Evolutionary conservation across 2,329 filamentous ascomycete genomes (phyloP).

Genomic region (Colletotrichum navitas): DNA sequence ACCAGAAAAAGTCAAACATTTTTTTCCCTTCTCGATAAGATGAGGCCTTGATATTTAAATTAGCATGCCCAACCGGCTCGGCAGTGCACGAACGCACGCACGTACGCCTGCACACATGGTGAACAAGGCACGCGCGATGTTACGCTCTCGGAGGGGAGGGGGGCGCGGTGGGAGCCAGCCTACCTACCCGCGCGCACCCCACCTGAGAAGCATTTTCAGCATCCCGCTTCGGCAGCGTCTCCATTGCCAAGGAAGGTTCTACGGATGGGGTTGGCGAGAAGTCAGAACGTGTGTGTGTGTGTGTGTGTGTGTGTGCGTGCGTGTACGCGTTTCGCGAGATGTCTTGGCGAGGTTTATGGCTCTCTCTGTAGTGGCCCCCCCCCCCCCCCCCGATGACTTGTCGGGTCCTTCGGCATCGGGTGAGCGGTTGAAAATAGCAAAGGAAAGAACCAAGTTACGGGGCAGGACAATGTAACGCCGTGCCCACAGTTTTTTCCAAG

Average conservation of each 20-base stretch:
- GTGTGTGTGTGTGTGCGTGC: background rate
- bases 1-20: background rate
- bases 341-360: background rate
- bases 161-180: background rate
- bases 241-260: slow-evolving; percentile 8
- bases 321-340: background rate
- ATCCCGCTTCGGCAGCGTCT: background rate
- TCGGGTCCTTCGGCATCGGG: background rate
- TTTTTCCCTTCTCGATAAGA: background rate
- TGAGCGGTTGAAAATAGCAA: background rate
- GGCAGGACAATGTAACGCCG: slow-evolving; percentile 3
- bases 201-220: slow-evolving; percentile 39
- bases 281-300: background rate
- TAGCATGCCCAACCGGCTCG: background rate
- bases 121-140: slow-evolving; percentile 10
- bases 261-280: background rate
- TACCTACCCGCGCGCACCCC: slow-evolving; percentile 1
- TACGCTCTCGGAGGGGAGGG: background rate
- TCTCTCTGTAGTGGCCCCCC: too few species aligned
- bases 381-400: background rate
- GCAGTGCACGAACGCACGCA: slow-evolving; percentile 13
- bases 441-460: background rate
- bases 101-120: background rate
- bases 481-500: slow-evolving; percentile 19
- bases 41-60: background rate